phyloP scores from a whole-genome alignment of 257 asterid genomes.

The Marsdenia floribunda region DNA sequence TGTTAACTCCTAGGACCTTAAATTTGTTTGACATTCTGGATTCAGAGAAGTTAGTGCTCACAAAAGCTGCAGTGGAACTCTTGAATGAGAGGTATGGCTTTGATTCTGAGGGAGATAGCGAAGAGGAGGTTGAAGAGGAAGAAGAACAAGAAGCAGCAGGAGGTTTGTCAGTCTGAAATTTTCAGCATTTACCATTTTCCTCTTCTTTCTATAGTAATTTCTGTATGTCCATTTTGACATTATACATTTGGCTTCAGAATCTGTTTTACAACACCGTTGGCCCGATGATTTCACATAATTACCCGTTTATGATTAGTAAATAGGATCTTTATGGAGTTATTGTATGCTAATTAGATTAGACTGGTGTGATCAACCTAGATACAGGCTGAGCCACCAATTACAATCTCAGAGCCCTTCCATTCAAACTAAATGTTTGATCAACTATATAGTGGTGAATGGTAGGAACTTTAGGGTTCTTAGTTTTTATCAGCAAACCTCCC shows the following conservation, averaged over 20 bases:
- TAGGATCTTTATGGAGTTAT: neutral
- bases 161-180: slow-evolving; percentile 36
- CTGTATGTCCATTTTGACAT: neutral
- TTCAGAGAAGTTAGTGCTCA: slow-evolving; percentile 66
- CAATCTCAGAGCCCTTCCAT: neutral
- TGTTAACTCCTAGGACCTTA: slow-evolving; percentile 89
- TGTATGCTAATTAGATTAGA: neutral
- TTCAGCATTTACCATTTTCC: neutral
- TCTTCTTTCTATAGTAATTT: neutral
- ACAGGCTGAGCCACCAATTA: neutral
- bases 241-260: neutral
- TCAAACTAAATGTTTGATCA: neutral
- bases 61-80: slow-evolving; percentile 68
- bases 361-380: neutral
- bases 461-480: neutral
- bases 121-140: slow-evolving; percentile 41
- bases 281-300: neutral
- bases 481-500: neutral
- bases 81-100: slow-evolving; percentile 81
- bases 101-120: slow-evolving; percentile 31
- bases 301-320: neutral
- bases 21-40: slow-evolving; percentile 87
- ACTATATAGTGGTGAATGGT: neutral
- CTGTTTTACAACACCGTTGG: neutral
- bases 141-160: slow-evolving; percentile 29